phyloP scores from a whole-genome alignment of 257 asterid species.

The Coffea eugenioides region DNA sequence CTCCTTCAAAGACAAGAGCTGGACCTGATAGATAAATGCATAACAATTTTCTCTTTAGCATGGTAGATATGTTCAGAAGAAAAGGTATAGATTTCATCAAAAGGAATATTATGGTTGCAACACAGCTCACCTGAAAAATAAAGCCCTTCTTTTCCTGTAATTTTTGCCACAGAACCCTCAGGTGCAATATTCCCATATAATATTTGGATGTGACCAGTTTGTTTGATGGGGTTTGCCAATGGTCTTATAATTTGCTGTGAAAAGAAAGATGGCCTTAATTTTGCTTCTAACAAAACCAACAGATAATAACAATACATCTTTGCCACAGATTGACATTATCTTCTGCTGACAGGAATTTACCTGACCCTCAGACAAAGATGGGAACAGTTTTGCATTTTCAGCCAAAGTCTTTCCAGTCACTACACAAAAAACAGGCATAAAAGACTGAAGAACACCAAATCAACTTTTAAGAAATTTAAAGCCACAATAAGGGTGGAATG shows the following conservation, averaged over 20 bases:
- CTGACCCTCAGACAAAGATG: conserved; percentile 82
- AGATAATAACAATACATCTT: not conserved
- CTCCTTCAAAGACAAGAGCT: conserved; percentile 96
- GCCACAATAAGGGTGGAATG: not conserved
- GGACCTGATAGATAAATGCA: conserved; percentile 51
- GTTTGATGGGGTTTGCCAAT: conserved; percentile 80
- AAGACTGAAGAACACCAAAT: not conserved
- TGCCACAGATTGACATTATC: conserved; percentile 6
- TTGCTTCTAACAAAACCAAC: not conserved
- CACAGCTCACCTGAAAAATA: conserved; percentile 67
- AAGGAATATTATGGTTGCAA: not conserved
- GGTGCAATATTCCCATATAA: conserved; percentile 94
- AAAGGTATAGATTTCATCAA: not conserved
- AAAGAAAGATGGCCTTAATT: conserved; percentile 14
- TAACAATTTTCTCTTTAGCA: conserved; percentile 1
- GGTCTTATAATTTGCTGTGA: conserved; percentile 91
- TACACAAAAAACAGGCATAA: conserved; percentile 22
- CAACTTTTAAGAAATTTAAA: not conserved
- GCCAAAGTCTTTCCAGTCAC: conserved; percentile 94
- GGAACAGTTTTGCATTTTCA: conserved; percentile 85
- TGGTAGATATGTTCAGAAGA: not conserved
- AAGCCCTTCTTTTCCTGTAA: conserved; percentile 96
- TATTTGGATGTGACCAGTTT: conserved; percentile 92
- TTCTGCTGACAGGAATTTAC: conserved; percentile 30
- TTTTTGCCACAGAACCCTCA: conserved; percentile 96